Evolutionary conservation across 495 filamentous ascomycete species (phyloP).

Genomic region (Sporormia fimetaria): DNA sequence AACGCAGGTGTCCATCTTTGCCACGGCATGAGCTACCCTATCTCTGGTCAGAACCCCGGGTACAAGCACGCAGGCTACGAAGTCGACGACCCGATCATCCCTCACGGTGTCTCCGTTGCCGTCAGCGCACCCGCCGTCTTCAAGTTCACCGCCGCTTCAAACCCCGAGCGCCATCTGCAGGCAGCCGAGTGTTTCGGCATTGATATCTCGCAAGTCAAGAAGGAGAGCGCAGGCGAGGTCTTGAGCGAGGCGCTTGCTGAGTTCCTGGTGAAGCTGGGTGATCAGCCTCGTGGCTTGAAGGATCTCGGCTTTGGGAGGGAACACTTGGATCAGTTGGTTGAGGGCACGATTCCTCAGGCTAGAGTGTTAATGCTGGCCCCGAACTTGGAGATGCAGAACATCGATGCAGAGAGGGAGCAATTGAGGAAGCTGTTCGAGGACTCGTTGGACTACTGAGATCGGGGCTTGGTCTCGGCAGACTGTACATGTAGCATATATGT

Average conservation of each 20-base stretch:
- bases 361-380: constrained; percentile 89
- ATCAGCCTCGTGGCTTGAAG: constrained; percentile 80
- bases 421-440: constrained; percentile 53
- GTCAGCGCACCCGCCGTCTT: constrained; percentile 93
- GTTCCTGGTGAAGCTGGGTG: constrained; percentile 73
- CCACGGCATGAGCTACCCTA: constrained; percentile 95
- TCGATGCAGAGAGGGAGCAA: constrained; percentile 56
- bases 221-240: constrained; percentile 76
- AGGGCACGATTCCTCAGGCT: constrained; percentile 85
- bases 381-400: constrained; percentile 52
- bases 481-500: too few relatives aligned
- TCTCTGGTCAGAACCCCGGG: constrained; percentile 82
- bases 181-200: constrained; percentile 88
- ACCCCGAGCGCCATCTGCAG: constrained; percentile 79
- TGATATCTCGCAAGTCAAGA: constrained; percentile 73
- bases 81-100: constrained; percentile 66
- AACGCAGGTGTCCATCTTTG: constrained; percentile 96
- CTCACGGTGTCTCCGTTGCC: constrained; percentile 89
- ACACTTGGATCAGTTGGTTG: constrained; percentile 72
- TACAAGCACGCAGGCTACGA: constrained; percentile 81
- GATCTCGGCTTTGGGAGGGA: constrained; percentile 62
- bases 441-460: constrained; percentile 56
- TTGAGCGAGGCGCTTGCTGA: constrained; percentile 65
- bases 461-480: too few relatives aligned
- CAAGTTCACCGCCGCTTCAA: constrained; percentile 77